Evolutionary conservation across 331 rosid genomes (phyloP), one percentile per base, ranked within the genome.

Genomic region (Quercus phellos): DNA sequence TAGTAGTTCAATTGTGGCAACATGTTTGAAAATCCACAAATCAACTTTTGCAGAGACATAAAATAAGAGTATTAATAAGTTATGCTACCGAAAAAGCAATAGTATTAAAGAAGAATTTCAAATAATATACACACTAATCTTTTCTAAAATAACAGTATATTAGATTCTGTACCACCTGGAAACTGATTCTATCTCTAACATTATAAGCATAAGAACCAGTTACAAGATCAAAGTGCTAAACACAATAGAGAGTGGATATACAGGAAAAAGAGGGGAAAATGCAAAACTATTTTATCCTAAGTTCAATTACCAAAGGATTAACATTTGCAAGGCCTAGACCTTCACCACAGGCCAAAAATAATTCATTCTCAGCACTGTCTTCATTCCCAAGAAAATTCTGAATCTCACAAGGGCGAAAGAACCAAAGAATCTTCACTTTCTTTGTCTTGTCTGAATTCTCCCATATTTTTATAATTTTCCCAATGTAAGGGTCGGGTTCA

Each of bases 371-470:
- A 4, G 54, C 73, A 6, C 72, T 42, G 55, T 84, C 80, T 72
- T 16, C 82, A 9, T 74, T 87, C 38, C 80, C 84, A 76, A 92
- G 75, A 80, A 79, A 92, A 21, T 85, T 86, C 0, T 2, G 43
- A 80, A 94, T 92, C 90, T 94, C 96, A 13, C 84, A 81, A 1
- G 96, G 94, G 50, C 90, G 94, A 72, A 95, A 95, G 82, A 87
- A 93, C 99, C 99, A 95, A 6, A 95, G 75, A 78, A 93, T 55
- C 84, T 89, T 90, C 51, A 91, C 96, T 81, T 64, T 89, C 86
- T 78, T 95, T 26, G 74, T 22, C 88, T 85, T 93, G 68, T 89
- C 84, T 34, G 77, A 0, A 70, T 27, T 77, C 77, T 91, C 93
- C 97, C 97, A 90, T 56, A 95, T 89, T 77, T 88, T 91, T 70